Evolutionary conservation across 148 eudicot species (phyloP).

Genomic region (Rhododendron williamsianum): DNA sequence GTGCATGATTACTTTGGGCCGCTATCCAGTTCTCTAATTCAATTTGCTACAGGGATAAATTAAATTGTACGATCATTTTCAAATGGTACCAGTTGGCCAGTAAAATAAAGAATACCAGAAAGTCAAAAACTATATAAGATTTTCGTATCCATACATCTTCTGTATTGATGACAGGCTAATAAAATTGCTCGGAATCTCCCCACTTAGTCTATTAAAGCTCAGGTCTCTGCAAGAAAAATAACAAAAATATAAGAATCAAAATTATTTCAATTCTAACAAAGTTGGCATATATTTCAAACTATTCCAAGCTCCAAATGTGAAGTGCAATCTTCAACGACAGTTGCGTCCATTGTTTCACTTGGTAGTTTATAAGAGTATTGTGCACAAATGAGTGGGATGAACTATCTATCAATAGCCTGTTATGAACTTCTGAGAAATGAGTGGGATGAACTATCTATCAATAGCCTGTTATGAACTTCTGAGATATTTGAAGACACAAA

Average conservation of each 20-base stretch:
- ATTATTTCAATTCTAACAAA: background rate
- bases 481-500: background rate
- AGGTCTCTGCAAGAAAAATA: conserved; percentile 21
- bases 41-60: background rate
- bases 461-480: background rate
- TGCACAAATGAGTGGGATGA: no score
- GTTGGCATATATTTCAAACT: background rate
- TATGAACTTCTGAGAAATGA: background rate
- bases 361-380: background rate
- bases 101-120: background rate
- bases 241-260: background rate
- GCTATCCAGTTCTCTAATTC: background rate
- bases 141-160: conserved; percentile 19
- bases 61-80: background rate
- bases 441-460: background rate
- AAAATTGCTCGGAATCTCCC: conserved; percentile 23
- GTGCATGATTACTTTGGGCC: background rate
- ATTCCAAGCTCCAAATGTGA: no score
- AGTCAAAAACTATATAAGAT: no score
- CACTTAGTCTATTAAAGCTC: conserved; percentile 37
- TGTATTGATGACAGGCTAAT: background rate
- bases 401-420: background rate
- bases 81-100: background rate
- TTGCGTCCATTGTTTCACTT: background rate
- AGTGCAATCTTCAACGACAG: background rate